Evolutionary conservation across 139 green algal species (phyloP).

Genomic region (Spirogloea muscicola): DNA sequence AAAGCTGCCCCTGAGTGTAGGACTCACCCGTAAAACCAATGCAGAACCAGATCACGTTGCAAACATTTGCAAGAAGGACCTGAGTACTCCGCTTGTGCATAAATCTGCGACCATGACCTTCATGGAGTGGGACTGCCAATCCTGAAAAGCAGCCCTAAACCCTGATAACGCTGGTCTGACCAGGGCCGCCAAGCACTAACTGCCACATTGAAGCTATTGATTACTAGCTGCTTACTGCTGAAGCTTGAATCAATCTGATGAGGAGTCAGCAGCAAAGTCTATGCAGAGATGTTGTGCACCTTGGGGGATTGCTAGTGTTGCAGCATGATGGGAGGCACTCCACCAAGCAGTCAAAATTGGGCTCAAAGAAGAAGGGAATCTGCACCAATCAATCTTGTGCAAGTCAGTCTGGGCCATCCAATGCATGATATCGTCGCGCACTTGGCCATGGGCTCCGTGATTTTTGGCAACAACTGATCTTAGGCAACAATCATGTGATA

Average conservation of each 20-base stretch:
- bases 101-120: neutral
- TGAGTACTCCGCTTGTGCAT: conserved; percentile 5
- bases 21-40: too few species aligned
- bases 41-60: neutral
- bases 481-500: too few species aligned
- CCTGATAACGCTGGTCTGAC: neutral
- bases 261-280: neutral
- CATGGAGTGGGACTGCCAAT: neutral
- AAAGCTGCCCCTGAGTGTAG: too few species aligned
- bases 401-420: too few species aligned
- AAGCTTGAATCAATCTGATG: neutral
- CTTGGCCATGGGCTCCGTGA: too few species aligned
- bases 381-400: too few species aligned
- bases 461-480: too few species aligned
- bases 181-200: neutral
- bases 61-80: neutral
- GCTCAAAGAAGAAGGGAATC: conserved; percentile 81
- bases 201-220: neutral
- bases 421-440: too few species aligned
- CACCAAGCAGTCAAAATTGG: conserved; percentile 64
- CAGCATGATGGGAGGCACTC: conserved; percentile 64
- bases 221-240: neutral
- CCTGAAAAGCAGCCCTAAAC: neutral
- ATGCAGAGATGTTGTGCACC: conserved; percentile 12
- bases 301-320: conserved; percentile 41